phyloP scores from a whole-genome alignment of 2,329 filamentous ascomycete genomes.

The Daldinia sp. region DNA sequence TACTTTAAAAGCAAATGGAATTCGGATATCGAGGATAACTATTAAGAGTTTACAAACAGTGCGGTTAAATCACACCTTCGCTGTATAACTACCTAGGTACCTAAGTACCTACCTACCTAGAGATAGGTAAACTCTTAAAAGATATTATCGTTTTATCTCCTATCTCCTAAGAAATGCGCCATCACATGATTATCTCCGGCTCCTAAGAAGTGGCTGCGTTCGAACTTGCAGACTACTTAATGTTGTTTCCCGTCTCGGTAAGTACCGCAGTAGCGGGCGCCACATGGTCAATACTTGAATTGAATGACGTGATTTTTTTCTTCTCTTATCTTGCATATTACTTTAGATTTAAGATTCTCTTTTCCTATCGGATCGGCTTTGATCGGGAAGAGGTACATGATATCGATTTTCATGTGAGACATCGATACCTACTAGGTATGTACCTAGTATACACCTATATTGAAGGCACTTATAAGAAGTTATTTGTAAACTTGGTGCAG shows the following conservation, averaged over 20 bases:
- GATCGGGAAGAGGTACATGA: not conserved
- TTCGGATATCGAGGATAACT: not conserved
- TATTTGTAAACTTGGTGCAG: not conserved
- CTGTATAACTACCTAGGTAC: not conserved
- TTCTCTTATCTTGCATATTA: constrained; percentile 31
- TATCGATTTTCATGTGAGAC: constrained; percentile 26
- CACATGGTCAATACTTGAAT: constrained; percentile 26
- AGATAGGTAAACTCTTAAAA: not conserved
- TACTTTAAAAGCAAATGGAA: not conserved
- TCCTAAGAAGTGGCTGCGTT: constrained; percentile 4
- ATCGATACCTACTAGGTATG: not conserved
- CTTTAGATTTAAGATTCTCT: not conserved
- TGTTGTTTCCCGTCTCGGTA: constrained; percentile 29
- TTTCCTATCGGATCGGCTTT: constrained; percentile 5
- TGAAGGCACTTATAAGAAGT: too few species aligned
- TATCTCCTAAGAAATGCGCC: constrained; percentile 9
- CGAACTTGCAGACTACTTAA: not conserved
- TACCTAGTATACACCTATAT: too few species aligned
- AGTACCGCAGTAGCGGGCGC: constrained; percentile 25
- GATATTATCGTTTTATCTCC: not conserved
- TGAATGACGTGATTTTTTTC: constrained; percentile 40
- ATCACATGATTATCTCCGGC: constrained; percentile 6
- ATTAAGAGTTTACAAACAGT: not conserved
- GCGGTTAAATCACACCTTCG: not conserved
- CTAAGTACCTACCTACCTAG: not conserved